Evolutionary conservation across 163 green algal species (phyloP), one percentile per base, ranked within the genome.

Genomic region (Coccomyxa subellipsoidea): DNA sequence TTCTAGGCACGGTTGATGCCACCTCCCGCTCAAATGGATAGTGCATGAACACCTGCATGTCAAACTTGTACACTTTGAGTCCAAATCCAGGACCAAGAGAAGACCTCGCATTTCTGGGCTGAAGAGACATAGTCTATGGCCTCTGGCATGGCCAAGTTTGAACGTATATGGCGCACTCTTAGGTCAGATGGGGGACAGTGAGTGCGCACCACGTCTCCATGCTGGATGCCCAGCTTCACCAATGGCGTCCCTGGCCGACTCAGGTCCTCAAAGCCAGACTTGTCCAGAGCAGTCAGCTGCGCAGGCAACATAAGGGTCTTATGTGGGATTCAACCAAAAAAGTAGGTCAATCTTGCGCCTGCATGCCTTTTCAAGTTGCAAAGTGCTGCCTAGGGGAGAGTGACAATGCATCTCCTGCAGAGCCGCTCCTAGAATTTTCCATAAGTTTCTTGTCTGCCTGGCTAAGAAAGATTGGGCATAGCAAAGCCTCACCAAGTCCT

Each of bases 151-250:
- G n/a, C n/a, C 47, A 59, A 59, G 47, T 18, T 18, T 59, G 47
- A 2, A 59, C 23, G 47, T 18, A 7, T n/a, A 59, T 59, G 47
- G 47, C 21, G 4, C 21, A 59, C 47, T 12, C 47, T 59, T 27
- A 27, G 47, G 47, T 18, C 21, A 59, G 4, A 59, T 2, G 23
- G 1, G 23, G 47, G 15, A 54, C 39, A 54, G 39, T 10, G 10
- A 59, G 5, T 27, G 35, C 82, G 71, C 38, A 95, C 83, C 85
- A 97, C 90, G 76, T 91, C 88, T 15, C 94, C 94, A 40, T 98
- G 92, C 23, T 82, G 34, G 0, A 97, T 80, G 21, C 90, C 92
- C n/a, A 93, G 53, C 18, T 80, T 54, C 4, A 29, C 53, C 10
- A 96, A 80, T 10, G 47, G 8, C 1, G 53, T 38, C 2, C 38